A percentile compares a stretch with the other conserved stretches of the same genome.
Evolutionary conservation across 768 basidiomycete genomes (phyloP).

Genomic region (Boletus eberwhitei): DNA sequence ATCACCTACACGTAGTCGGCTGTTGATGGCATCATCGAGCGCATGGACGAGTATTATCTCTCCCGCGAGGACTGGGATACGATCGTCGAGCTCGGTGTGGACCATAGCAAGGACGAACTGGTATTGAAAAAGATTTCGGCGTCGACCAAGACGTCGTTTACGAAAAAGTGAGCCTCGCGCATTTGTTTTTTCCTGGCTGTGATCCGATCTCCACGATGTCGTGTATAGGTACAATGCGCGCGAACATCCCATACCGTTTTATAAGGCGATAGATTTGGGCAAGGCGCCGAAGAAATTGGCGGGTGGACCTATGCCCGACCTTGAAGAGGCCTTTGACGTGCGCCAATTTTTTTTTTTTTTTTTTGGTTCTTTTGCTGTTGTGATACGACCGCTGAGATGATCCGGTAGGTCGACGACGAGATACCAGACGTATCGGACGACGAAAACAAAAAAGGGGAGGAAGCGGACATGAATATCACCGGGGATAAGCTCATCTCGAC

Average conservation of each 20-base stretch:
- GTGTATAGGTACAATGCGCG: constrained; percentile 74
- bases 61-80: constrained; percentile 97
- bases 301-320: constrained; percentile 74
- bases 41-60: constrained; percentile 93
- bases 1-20: constrained; percentile 33
- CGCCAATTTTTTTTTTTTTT: constrained; percentile 20
- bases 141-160: constrained; percentile 81
- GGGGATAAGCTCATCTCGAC: constrained; percentile 62
- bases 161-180: constrained; percentile 60
- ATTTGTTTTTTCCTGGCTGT: background rate
- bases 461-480: constrained; percentile 38
- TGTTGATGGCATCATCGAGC: constrained; percentile 76
- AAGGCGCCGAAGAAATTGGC: constrained; percentile 79
- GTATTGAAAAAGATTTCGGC: constrained; percentile 82
- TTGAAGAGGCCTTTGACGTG: constrained; percentile 89
- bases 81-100: constrained; percentile 90
- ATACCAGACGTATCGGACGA: constrained; percentile 47
- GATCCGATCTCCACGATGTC: too few species aligned
- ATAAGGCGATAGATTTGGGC: constrained; percentile 80
- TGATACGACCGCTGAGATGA: background rate
- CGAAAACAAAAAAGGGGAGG: constrained; percentile 33
- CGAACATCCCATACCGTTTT: constrained; percentile 94
- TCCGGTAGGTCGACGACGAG: constrained; percentile 43
- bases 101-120: constrained; percentile 64
- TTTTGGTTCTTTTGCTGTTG: too few species aligned